phyloP scores from a whole-genome alignment of 208 protist species.

The Balamuthia mandrillaris region DNA sequence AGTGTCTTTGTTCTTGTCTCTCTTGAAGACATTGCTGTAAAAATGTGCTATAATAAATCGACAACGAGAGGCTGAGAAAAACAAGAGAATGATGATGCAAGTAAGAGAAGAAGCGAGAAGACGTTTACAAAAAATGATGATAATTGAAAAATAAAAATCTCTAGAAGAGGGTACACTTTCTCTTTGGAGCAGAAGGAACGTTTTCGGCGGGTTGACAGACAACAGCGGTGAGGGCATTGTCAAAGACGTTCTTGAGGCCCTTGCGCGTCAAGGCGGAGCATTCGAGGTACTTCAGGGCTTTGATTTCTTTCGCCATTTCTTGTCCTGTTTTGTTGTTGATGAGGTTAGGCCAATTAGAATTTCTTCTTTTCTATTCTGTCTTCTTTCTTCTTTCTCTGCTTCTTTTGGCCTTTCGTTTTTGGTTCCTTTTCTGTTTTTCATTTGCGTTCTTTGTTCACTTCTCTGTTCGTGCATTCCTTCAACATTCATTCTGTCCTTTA shows the following conservation, averaged over 20 bases:
- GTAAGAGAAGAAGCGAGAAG: neutral
- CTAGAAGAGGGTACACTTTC: neutral
- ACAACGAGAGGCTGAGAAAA: neutral
- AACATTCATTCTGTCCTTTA: too few species aligned
- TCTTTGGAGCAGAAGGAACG: neutral
- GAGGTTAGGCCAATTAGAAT: slow-evolving; percentile 71
- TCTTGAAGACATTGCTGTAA: too few species aligned
- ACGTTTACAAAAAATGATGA: neutral
- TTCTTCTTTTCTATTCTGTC: too few species aligned
- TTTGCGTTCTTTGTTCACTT: too few species aligned
- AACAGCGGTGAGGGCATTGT: slow-evolving; percentile 72
- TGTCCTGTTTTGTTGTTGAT: neutral
- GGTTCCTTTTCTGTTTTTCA: too few species aligned
- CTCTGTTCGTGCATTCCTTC: too few species aligned
- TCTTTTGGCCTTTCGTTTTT: too few species aligned
- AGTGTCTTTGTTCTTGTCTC: too few species aligned
- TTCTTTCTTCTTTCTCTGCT: too few species aligned
- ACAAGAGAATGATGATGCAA: neutral
- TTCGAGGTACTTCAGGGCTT: slow-evolving; percentile 79
- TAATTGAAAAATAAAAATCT: neutral
- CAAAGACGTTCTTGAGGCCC: slow-evolving; percentile 77
- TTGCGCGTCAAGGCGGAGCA: slow-evolving; percentile 83
- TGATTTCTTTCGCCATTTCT: slow-evolving; percentile 72
- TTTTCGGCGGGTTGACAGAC: slow-evolving; percentile 5
- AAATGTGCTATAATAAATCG: too few species aligned